Evolutionary conservation across 2,329 filamentous ascomycete genomes (phyloP), one percentile per base, ranked within the genome.

Genomic region (Metarhizium guizhouense): DNA sequence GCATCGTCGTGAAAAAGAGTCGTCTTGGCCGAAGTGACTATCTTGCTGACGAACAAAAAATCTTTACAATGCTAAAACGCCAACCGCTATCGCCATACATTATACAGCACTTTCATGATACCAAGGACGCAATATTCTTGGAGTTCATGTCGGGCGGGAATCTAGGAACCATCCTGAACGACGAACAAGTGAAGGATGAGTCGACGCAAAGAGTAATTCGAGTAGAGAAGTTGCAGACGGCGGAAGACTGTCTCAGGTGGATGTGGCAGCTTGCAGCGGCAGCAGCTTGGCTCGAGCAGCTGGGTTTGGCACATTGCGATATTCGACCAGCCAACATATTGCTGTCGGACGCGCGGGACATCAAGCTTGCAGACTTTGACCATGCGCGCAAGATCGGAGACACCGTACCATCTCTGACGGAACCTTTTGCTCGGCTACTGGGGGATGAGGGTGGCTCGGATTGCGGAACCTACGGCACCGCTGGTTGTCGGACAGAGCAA

Each of bases 51-150:
- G 56, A 59, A 45, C 47, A 51, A 32, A 45, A 50, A 8, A 53
- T 58, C n/a, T 58, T 59, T 42, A 47, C 51, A 18, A 54, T 45
- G 20, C 43, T 60, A 10, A 43, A 58, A 14, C 29, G 49, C 16
- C 54, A 58, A 47, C 52, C 56, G 38, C 49, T 29, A 5, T 60
- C 56, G 45, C 56, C 58, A 4, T 60, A 57, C 13, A 60, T 58
- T 48, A 29, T 60, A 29, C 51, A 47, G 34, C 54, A 54, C 40
- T 56, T 57, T 30, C 42, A 57, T 25, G 29, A 45, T 8, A 56
- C 49, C 18, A 18, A 53, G 25, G 49, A 54, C 16, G 55, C 52
- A 4, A 60, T 57, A 42, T 59, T 59, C 36, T 11, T 59, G 5
- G 54, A 59, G 43, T 58, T 16, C 2, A 49, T 56, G 54, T 45